Base-by-base conservation (phyloP, 192 early-diverging fungal genomes). In the Coemansia sp. region DNA sequence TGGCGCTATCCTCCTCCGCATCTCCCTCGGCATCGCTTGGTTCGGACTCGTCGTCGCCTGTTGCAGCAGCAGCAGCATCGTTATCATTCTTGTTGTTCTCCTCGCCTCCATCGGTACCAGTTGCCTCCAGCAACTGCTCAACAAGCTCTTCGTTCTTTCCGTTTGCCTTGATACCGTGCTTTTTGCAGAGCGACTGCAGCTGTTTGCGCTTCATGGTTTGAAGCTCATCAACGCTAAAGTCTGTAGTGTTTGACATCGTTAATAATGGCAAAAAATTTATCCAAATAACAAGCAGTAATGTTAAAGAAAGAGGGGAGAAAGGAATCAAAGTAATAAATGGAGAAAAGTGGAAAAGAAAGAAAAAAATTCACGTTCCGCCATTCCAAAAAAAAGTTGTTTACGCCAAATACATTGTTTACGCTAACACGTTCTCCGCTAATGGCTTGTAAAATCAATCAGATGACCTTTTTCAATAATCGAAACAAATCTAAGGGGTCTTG, bases 151-250 rank as follows among this genome's bases (percentile, higher is more conserved):
- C 67, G 55, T 47, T 74, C 53, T 67, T 80, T 50, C 67, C 77
- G 53, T 80, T 80, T 13, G 77, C 77, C 42, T 69, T 70, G 25
- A 80, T 66, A 3, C 68, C 71, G 36, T 66, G 59, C 60, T 70
- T 80, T 37, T 80, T 80, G 68, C 77, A 80, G 44, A 80, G 64
- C 19, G 63, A 48, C 57, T 80, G 77, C 9, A 80, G 60, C 45
- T 80, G 67, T 67, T 73, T 70, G 67, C 71, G 70, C 57, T 70
- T 80, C 31, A 80, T 19, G 9, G 33, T 59, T 20, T 60, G 62
- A 10, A 80, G 61, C 52, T 74, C 64, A 14, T 74, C 77, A 11
- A 61, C 44, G 36, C 59, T 67, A 13, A 68, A 53, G 11, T 62
- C 69, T 37, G 68, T 41, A 36, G 56, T 11, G 7, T 31, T 25